phyloP scores from a whole-genome alignment of 2,329 filamentous ascomycete species.

The Orbilia oligospora region DNA sequence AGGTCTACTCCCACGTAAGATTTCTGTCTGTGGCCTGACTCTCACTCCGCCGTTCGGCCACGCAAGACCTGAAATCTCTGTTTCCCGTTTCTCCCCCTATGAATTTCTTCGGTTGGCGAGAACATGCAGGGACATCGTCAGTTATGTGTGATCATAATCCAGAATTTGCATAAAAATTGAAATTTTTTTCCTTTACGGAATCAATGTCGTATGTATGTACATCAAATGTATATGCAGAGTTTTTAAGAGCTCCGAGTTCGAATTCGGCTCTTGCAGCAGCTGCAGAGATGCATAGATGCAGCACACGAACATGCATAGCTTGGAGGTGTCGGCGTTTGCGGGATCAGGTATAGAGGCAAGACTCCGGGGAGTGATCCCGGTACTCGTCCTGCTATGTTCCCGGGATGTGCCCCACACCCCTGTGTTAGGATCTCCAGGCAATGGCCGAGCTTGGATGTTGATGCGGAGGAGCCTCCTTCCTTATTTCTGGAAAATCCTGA shows the following conservation, averaged over 20 bases:
- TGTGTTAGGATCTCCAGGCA: background rate
- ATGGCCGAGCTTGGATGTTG: background rate
- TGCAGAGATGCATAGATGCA: slow-evolving; percentile 52
- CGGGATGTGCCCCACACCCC: background rate
- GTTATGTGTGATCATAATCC: slow-evolving; percentile 53
- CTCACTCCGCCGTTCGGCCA: slow-evolving; percentile 38
- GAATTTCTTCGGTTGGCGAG: slow-evolving; percentile 38
- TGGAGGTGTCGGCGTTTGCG: slow-evolving; percentile 45
- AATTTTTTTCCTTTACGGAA: slow-evolving; percentile 35
- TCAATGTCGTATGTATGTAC: slow-evolving; percentile 20
- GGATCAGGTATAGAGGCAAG: background rate
- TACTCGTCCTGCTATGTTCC: background rate
- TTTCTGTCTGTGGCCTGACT: slow-evolving; percentile 45
- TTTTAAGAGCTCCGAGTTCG: slow-evolving; percentile 59
- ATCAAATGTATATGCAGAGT: slow-evolving; percentile 24
- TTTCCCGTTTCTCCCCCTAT: slow-evolving; percentile 42
- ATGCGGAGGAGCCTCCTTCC: slow-evolving; percentile 20
- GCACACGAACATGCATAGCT: slow-evolving; percentile 43
- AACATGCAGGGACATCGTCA: slow-evolving; percentile 51
- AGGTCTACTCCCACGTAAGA: slow-evolving; percentile 41
- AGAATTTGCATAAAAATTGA: slow-evolving; percentile 53
- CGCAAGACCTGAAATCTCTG: slow-evolving; percentile 32
- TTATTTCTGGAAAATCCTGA: slow-evolving; percentile 14
- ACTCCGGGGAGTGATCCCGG: slow-evolving; percentile 18
- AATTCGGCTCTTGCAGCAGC: slow-evolving; percentile 52